Base-by-base conservation (phyloP, 371 early-diverging fungal genomes). In the Rhizomucor miehei region DNA sequence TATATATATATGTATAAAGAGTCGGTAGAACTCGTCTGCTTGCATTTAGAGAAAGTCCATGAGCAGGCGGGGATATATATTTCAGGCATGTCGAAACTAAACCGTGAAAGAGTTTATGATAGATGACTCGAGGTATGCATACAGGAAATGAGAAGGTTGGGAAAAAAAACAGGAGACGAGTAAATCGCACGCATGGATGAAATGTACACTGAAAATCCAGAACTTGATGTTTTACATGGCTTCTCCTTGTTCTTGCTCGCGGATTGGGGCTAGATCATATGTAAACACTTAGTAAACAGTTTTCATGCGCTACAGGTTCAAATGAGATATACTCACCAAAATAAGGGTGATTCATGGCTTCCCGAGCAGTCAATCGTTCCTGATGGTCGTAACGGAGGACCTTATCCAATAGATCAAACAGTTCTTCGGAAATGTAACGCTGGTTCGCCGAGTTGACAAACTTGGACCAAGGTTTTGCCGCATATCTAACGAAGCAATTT, bases 341-440 rank as follows among this genome's bases (percentile, higher is more conserved):
- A 72, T 94, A 99, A 44, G 92, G 88, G 62, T 97, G 97, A 41
- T 69, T 73, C 97, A 98, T 96, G 6, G 98, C 97, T 75, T 98
- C 98, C 54, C 83, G 82, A 38, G 99, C 93, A 17, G 97, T 98
- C 54, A 94, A 76, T 46, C 99, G 87, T 68, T 92, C 94, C 67
- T 96, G 95, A 71, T 99, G 99, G 73, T 99, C 99, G 75, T 98
- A 99, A 50, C 89, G 83, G 50, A 99, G 82, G 56, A 99, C 78
- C 56, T 90, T 81, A 67, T 97, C 96, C 59, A 99, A 75, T 59
- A 99, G 92, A 67, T 96, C 97, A 56, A 99, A 82, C 3, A 96
- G 90, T 56, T 94, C 96, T 12, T 90, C 85, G 36, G 91, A 87
- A 53, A 93, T 89, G 63, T 89, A 93, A 48, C 89, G 87, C 72